Evolutionary conservation across 129 eudicot genomes (phyloP), one percentile per base, ranked within the genome.

Genomic region (Chrysanthemum lavandulifolium): DNA sequence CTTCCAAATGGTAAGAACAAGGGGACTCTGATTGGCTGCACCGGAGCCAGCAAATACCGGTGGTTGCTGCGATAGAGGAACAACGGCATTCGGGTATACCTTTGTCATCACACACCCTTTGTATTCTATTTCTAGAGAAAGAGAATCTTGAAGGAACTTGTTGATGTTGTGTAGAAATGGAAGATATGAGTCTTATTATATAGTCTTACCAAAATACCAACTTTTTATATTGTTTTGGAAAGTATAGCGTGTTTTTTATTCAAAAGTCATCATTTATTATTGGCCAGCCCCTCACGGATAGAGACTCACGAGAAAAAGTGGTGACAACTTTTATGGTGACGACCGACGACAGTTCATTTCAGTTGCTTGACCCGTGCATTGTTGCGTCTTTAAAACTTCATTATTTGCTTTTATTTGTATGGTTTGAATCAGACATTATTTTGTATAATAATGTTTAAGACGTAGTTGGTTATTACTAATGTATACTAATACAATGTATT

Each of bases 1-100:
- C 71, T 84, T 89, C 96, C 96, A 89, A n/a, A 89, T 89, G 2
- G 91, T 89, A 21, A 86, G 84, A 51, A 76, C 73, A 52, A 57
- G 56, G 2, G 79, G 82, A 48, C 62, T 15, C 4, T 15, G 14
- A 16, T 15, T 6, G 21, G 54, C 31, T 11, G 45, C 61, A 48
- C 12, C 21, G 49, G 59, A 3, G 36, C 36, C 52, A n/a, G 11
- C 48, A 21, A 76, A 15, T 10, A 69, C 12, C 13, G 3, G 40
- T 23, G 67, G 50, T 54, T 45, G 72, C 13, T 7, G 73, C 3
- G 48, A 45, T 6, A 40, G 67, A 4, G 68, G 12, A 40, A 55
- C 77, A 45, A 64, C 62, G 10, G 77, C 77, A 54, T 71, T 78
- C 2, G 82, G 82, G 73, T 78, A 47, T 15, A 78, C 77, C 68